A percentile compares a stretch with the other conserved stretches of the same genome.
Conservation (phyloP, 441 rosid species). For the Adansonia madagascariensis region DNA sequence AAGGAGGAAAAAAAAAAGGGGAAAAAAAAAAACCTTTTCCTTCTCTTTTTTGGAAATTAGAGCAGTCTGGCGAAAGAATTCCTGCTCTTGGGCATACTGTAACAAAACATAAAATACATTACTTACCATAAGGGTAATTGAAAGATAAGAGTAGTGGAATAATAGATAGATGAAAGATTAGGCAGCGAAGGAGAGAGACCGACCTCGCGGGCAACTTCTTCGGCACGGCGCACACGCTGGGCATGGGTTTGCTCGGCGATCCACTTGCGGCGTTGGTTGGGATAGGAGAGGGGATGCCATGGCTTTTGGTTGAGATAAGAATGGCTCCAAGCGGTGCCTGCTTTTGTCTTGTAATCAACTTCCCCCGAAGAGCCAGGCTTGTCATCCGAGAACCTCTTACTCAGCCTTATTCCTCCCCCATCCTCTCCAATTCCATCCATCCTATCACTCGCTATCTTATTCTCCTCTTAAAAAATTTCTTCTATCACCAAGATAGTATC, state of each 20-base stretch:
- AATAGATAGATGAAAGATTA: neutral
- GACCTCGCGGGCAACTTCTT: conserved; percentile 94
- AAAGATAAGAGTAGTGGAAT: neutral
- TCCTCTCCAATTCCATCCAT: conserved; percentile 54
- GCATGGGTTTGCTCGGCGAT: conserved; percentile 92
- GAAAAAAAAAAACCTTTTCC: conserved; percentile 59
- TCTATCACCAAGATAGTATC: neutral
- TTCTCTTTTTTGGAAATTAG: conserved; percentile 90
- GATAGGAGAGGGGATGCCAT: conserved; percentile 98
- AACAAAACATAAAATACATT: conserved; percentile 12
- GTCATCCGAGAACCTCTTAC: conserved; percentile 69
- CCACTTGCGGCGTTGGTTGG: conserved; percentile 98
- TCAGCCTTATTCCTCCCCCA: conserved; percentile 70
- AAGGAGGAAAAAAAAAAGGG: neutral
- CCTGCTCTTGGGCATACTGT: conserved; percentile 94
- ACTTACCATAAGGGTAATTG: neutral
- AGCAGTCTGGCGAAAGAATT: conserved; percentile 86
- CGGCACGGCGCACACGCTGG: conserved; percentile 66
- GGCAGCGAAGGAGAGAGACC: neutral
- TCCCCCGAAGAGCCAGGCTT: conserved; percentile 51
- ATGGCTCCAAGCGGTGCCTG: conserved; percentile 99
- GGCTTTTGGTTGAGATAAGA: conserved; percentile 95
- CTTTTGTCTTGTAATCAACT: conserved; percentile 89
- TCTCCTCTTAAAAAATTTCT: neutral
- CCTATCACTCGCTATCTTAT: neutral